Percentiles rank a stretch among this genome's conserved stretches.
Evolutionary conservation across 176 grass and related monocot genomes (phyloP).

Genomic region (Carex cristatella): DNA sequence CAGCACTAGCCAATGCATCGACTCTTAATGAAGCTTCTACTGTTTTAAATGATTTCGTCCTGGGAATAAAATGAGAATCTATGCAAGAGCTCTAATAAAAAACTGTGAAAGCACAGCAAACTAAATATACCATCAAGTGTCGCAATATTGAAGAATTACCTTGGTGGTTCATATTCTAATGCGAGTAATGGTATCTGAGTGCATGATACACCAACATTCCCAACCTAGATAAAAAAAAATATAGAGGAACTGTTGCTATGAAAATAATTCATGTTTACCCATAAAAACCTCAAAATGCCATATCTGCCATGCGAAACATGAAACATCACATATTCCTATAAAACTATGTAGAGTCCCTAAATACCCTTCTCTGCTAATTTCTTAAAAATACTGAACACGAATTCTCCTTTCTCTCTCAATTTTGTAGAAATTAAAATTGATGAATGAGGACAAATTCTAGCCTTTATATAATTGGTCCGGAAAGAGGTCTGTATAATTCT

Average conservation of each 20-base stretch:
- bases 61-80: conserved; percentile 33
- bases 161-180: conserved; percentile 93
- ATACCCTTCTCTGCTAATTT: background rate
- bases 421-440: background rate
- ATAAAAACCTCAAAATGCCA: background rate
- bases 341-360: background rate
- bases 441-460: background rate
- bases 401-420: background rate
- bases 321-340: background rate
- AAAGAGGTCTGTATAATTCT: background rate
- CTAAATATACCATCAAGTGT: conserved; percentile 22
- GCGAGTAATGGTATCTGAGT: conserved; percentile 83
- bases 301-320: background rate
- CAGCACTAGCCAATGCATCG: conserved; percentile 88
- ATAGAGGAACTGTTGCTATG: background rate
- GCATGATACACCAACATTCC: conserved; percentile 72
- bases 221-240: conserved; percentile 41
- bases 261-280: background rate
- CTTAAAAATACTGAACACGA: background rate
- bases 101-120: conserved; percentile 17
- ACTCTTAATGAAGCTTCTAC: conserved; percentile 83
- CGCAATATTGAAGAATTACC: conserved; percentile 33
- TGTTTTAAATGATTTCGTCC: conserved; percentile 78
- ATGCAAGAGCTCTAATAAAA: background rate
- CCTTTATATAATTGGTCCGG: background rate